These are phyloP conservation scores for Pleurotus platypus DNA, from an alignment of 768 basidiomycete genomes.

Conservation along the genomic window DNA sequence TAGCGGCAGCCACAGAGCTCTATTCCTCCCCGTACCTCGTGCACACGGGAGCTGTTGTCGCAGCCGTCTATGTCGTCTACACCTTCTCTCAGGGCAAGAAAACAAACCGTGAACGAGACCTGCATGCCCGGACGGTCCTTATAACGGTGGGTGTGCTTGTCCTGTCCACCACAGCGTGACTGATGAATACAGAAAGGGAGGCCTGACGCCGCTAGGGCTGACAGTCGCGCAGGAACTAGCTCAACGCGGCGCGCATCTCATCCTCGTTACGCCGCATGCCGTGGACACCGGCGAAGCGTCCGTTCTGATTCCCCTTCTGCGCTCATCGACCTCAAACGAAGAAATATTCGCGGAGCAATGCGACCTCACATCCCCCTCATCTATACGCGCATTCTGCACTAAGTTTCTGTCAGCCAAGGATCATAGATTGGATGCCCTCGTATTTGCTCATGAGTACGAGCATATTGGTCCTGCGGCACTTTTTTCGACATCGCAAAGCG, in stretches of 20 bases:
- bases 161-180: not conserved
- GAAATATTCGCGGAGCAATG: conserved; percentile 79
- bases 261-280: conserved; percentile 64
- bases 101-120: conserved; percentile 71
- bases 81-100: conserved; percentile 65
- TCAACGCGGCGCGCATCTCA: conserved; percentile 72
- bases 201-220: conserved; percentile 69
- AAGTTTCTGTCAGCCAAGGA: conserved; percentile 63
- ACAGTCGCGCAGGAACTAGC: conserved; percentile 67
- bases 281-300: conserved; percentile 50
- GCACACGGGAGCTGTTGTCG: conserved; percentile 43
- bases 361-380: conserved; percentile 61
- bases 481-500: conserved; percentile 18
- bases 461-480: conserved; percentile 47
- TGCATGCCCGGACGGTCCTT: conserved; percentile 69
- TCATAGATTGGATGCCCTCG: conserved; percentile 70
- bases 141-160: conserved; percentile 52
- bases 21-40: conserved; percentile 58
- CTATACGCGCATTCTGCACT: conserved; percentile 67
- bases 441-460: conserved; percentile 77
- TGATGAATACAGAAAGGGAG: conserved; percentile 46
- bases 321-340: conserved; percentile 68
- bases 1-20: conserved; percentile 32
- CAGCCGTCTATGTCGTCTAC: conserved; percentile 44
- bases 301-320: conserved; percentile 64